These are phyloP conservation scores for Pseudogymnoascus verrucosus DNA, from an alignment of 2,329 filamentous ascomycete genomes.

Conservation along the genomic window DNA sequence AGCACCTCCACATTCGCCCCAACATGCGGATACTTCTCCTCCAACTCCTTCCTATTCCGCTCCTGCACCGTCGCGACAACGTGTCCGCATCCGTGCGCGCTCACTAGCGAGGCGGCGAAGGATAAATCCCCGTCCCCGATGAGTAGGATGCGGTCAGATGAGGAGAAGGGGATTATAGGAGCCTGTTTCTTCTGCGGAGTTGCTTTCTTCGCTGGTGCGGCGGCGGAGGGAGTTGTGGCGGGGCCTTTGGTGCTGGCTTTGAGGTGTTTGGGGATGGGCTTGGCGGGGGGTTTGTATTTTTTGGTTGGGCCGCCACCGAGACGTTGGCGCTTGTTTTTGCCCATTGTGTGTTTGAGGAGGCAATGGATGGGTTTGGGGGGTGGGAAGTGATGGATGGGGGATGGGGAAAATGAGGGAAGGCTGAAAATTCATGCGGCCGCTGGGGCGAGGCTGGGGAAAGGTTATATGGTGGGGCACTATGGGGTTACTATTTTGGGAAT, in stretches of 20 bases:
- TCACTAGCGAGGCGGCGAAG: slow-evolving; percentile 60
- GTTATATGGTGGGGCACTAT: neutral
- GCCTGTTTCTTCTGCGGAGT: slow-evolving; percentile 10
- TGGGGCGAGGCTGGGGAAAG: neutral
- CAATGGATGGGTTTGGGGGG: neutral
- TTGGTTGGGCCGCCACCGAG: slow-evolving; percentile 13
- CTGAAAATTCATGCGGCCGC: slow-evolving; percentile 6
- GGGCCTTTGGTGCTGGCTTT: neutral
- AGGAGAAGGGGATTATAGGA: slow-evolving; percentile 59
- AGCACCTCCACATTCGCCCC: slow-evolving; percentile 49
- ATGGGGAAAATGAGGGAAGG: slow-evolving; percentile 2
- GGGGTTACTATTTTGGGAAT: neutral
- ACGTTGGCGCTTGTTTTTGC: slow-evolving; percentile 22
- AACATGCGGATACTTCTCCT: slow-evolving; percentile 67
- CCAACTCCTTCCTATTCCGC: slow-evolving; percentile 45
- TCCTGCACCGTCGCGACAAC: slow-evolving; percentile 66
- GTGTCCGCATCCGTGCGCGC: slow-evolving; percentile 56
- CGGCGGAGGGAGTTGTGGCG: neutral
- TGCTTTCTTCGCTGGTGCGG: slow-evolving; percentile 11
- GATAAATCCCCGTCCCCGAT: slow-evolving; percentile 77
- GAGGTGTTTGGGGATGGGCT: slow-evolving; percentile 14
- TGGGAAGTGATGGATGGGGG: neutral
- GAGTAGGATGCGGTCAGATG: slow-evolving; percentile 62
- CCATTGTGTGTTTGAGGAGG: slow-evolving; percentile 16
- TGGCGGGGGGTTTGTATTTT: slow-evolving; percentile 12